Evolutionary conservation across 1,284 basidiomycete genomes (phyloP).

Genomic region (Baeospora myosura): DNA sequence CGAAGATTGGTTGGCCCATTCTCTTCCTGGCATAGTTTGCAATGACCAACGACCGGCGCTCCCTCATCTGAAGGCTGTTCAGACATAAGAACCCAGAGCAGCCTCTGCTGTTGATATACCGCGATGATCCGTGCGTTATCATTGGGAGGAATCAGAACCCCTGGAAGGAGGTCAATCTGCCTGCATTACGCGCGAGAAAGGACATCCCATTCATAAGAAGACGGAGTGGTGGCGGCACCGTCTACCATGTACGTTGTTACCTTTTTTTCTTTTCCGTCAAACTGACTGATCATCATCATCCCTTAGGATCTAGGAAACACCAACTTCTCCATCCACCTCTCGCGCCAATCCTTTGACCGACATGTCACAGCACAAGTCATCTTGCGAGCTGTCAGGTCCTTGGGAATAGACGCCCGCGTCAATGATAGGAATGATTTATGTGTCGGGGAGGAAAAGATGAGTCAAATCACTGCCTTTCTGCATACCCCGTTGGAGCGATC

Average conservation of each 20-base stretch:
- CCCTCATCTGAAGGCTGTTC: conserved; percentile 63
- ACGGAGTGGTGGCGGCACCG: conserved; percentile 93
- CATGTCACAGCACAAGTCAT: conserved; percentile 75
- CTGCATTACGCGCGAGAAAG: conserved; percentile 33
- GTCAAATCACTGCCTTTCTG: conserved; percentile 23
- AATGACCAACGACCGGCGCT: conserved; percentile 2
- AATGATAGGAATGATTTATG: conserved; percentile 93
- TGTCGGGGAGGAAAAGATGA: conserved; percentile 79
- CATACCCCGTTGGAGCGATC: too few relatives aligned
- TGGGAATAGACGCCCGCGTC: conserved; percentile 68
- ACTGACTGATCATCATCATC: conserved; percentile 5
- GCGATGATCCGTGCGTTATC: conserved; percentile 86
- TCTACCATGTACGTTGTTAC: conserved; percentile 77
- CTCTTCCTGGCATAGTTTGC: conserved; percentile 3
- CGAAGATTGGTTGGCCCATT: conserved; percentile 77
- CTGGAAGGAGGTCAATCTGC: conserved; percentile 91
- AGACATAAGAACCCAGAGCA: conserved; percentile 58
- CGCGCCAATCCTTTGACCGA: conserved; percentile 77
- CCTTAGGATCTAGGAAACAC: conserved; percentile 91
- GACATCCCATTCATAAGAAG: conserved; percentile 78
- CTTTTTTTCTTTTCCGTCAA: background rate
- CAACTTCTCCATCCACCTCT: conserved; percentile 92
- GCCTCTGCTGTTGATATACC: conserved; percentile 83
- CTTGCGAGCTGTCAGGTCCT: conserved; percentile 67
- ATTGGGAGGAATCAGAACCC: conserved; percentile 97